Evolutionary conservation across 805 yeast species (phyloP).

Genomic region (Myxozyma melibiosi): DNA sequence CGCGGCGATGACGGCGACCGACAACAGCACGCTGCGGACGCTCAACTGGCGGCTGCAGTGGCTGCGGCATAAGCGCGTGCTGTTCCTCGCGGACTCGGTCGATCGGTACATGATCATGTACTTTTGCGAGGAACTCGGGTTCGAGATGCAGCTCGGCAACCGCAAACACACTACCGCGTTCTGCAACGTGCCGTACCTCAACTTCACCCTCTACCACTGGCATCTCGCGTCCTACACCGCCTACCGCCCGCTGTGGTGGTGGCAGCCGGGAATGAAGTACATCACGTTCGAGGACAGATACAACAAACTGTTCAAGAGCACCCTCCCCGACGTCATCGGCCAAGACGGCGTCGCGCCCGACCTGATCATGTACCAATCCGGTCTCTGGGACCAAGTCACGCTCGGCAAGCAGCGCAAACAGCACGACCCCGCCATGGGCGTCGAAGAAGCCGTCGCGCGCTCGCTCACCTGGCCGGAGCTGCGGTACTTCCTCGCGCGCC

Average conservation of each 20-base stretch:
- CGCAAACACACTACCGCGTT: constrained; percentile 21
- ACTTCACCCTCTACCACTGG: constrained; percentile 30
- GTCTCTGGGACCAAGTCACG: constrained; percentile 30
- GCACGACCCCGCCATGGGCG: neutral
- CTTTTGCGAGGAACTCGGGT: constrained; percentile 25
- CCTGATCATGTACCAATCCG: constrained; percentile 26
- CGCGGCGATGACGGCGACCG: neutral
- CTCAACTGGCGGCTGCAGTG: constrained; percentile 18
- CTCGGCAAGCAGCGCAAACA: constrained; percentile 2
- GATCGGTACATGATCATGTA: constrained; percentile 27
- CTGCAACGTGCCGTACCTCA: constrained; percentile 24
- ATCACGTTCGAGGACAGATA: constrained; percentile 31
- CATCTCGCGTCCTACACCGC: constrained; percentile 27
- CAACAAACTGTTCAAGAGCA: constrained; percentile 19
- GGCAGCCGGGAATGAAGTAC: constrained; percentile 25
- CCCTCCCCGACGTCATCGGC: constrained; percentile 17
- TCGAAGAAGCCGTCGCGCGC: constrained; percentile 10
- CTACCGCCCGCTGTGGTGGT: constrained; percentile 29
- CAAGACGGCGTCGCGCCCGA: constrained; percentile 24
- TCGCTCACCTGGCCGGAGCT: constrained; percentile 26
- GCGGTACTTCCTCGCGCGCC: constrained; percentile 17
- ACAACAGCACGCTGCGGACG: neutral
- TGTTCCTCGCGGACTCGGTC: constrained; percentile 30
- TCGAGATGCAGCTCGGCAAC: neutral
- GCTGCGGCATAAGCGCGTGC: constrained; percentile 23